Conservation (phyloP, 441 rosid species). For the Adansonia grandidieri region DNA sequence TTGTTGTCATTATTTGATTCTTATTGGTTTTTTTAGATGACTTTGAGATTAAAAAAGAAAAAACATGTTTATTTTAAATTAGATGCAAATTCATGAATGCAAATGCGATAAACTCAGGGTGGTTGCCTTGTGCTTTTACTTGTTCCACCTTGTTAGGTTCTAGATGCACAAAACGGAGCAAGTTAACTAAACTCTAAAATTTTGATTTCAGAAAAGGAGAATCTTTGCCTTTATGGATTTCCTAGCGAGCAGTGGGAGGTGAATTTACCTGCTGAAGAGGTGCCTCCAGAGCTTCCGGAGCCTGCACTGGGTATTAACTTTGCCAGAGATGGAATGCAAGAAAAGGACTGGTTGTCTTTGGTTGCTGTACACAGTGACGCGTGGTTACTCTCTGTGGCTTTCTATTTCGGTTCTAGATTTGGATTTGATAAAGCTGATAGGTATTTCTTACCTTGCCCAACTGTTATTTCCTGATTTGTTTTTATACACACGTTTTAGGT, state of each 20-base stretch:
- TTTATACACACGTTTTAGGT: not conserved
- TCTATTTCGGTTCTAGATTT: too few relatives aligned
- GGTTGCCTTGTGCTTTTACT: not conserved
- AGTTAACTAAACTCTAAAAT: not conserved
- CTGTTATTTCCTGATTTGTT: not conserved
- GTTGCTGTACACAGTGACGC: too few relatives aligned
- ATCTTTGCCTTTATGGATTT: too few relatives aligned
- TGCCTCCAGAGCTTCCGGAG: too few relatives aligned
- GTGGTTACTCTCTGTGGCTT: too few relatives aligned
- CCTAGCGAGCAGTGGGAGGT: too few relatives aligned
- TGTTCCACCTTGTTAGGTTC: not conserved
- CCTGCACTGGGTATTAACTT: too few relatives aligned
- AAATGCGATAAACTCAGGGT: not conserved
- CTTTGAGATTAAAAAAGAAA: not conserved
- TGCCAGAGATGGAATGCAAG: too few relatives aligned
- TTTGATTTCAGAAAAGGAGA: not conserved
- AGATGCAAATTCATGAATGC: not conserved
- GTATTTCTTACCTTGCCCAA: slow-evolving; percentile 33
- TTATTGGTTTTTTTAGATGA: not conserved
- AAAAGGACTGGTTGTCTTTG: too few relatives aligned
- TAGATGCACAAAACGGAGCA: not conserved
- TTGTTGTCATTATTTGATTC: not conserved
- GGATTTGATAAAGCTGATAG: slow-evolving; percentile 34
- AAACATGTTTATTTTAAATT: not conserved
- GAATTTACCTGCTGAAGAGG: too few relatives aligned